Evolutionary conservation across 495 filamentous ascomycete genomes (phyloP).

Genomic region (Stereocaulon alpinum): DNA sequence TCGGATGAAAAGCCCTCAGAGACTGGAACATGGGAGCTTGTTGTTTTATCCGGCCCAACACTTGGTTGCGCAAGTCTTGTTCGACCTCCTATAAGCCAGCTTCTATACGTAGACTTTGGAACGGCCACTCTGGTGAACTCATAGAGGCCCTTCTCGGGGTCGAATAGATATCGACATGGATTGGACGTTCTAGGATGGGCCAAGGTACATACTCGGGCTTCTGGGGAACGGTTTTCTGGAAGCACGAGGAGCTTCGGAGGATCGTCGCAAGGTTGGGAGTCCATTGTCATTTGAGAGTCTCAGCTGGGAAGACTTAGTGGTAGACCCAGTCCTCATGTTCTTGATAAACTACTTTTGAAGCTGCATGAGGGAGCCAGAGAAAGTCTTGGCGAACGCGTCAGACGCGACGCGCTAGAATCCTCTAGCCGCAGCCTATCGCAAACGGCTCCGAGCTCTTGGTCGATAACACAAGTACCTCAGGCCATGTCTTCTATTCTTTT

Average conservation of each 20-base stretch:
- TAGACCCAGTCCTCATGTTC: background rate
- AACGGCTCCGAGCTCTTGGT: background rate
- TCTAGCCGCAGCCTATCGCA: slow-evolving; percentile 1
- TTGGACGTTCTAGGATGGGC: slow-evolving; percentile 61
- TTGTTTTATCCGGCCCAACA: slow-evolving; percentile 1
- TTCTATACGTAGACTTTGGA: slow-evolving; percentile 47
- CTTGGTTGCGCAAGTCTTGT: background rate
- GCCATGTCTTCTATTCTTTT: background rate
- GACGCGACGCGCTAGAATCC: slow-evolving; percentile 5
- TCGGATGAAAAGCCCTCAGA: slow-evolving; percentile 2
- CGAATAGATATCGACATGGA: slow-evolving; percentile 66
- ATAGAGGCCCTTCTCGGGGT: slow-evolving; percentile 67
- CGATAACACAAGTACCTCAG: background rate
- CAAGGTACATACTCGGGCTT: slow-evolving; percentile 63
- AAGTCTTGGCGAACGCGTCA: slow-evolving; percentile 6
- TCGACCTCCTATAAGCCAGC: slow-evolving; percentile 47
- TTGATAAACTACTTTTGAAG: background rate
- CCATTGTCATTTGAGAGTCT: background rate
- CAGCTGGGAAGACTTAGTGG: background rate
- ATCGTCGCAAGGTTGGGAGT: background rate
- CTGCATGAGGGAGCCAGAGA: slow-evolving; percentile 12
- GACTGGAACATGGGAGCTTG: slow-evolving; percentile 20
- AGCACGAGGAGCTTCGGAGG: slow-evolving; percentile 70
- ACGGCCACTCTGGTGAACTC: slow-evolving; percentile 75
- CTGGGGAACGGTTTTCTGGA: slow-evolving; percentile 51